Evolutionary conservation across 2,329 filamentous ascomycete genomes (phyloP), one percentile per base, ranked within the genome.

Genomic region (Helotiales sp.): DNA sequence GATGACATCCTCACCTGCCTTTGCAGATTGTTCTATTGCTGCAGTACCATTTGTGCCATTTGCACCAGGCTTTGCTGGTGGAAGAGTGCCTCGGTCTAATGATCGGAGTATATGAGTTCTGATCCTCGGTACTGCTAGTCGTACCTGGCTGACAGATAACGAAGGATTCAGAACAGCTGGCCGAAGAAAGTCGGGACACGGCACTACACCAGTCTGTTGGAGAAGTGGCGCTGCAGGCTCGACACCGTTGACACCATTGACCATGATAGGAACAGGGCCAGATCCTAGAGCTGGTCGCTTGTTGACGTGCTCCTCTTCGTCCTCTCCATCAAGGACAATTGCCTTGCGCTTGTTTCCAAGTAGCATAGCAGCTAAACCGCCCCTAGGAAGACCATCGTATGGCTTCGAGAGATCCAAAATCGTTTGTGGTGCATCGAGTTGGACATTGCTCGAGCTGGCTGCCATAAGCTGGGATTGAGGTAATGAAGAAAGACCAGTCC

Each of bases 321-420:
- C 91, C 30, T 93, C 91, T 1, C 82, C 86, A 57, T 96, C 90
- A 4, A 89, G 75, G 5, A 83, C 81, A 15, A 85, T 82, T 48
- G 89, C 86, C 69, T 95, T 96, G 25, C 95, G 83, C 75, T 98
- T 99, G 71, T 96, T 99, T 0, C 95, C 95, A 19, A 98, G 82
- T 1, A 99, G 77, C 76, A 99, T 84, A 2, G 91, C 83, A 1
- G 90, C 86, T 17, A 99, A 81, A 2, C 95, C 95, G 24, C 95
- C 95, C 71, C 90, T 91, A 0, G 95, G 95, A 40, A 98, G 79
- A 1, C 93, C 93, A 65, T 99, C 93, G 63, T 93, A 96, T 0
- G 95, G 95, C 69, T 95, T 96, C 15, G 91, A 95, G 2, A 99
- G 80, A 73, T 99, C 95, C 8, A 99, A 77, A 19, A 93, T 86